Conservation (phyloP, 108 stramenopile genomes). For the Cyclotella cryptica region DNA sequence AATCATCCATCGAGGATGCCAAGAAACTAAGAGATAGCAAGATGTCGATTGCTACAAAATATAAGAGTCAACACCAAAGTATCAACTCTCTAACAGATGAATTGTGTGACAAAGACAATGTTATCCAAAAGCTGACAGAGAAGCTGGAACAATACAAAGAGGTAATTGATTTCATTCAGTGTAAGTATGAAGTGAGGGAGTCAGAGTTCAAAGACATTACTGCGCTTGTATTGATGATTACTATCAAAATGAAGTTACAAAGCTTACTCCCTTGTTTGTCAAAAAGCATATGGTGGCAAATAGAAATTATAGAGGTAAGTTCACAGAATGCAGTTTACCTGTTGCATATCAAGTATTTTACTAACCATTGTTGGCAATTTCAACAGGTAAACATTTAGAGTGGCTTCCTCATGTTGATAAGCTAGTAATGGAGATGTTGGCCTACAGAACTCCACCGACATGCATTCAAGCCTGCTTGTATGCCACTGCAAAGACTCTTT, state of each 20-base stretch:
- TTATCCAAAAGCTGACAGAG: no score
- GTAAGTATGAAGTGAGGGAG: no score
- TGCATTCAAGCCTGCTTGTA: slow-evolving; percentile 19
- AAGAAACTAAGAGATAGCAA: no score
- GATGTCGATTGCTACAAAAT: no score
- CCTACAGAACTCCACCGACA: slow-evolving; percentile 23
- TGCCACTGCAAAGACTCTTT: slow-evolving; percentile 5
- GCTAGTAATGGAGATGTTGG: slow-evolving; percentile 23
- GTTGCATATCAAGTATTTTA: neutral
- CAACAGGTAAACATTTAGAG: slow-evolving; percentile 12
- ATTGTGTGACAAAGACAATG: no score
- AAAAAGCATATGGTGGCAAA: neutral
- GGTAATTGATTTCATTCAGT: no score
- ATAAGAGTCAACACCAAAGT: no score
- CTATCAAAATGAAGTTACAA: neutral
- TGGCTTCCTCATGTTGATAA: slow-evolving; percentile 33
- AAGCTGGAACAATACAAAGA: no score
- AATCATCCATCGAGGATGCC: no score
- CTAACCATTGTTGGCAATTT: neutral
- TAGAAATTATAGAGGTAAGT: slow-evolving; percentile 1
- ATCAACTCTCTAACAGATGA: no score
- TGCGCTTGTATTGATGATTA: slow-evolving; percentile 6
- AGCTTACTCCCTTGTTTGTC: slow-evolving; percentile 1
- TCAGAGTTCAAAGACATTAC: neutral
- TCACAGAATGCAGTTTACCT: neutral